These are phyloP conservation scores for Penicillium pancosmium DNA, from an alignment of 495 filamentous ascomycete genomes.

Conservation along the genomic window DNA sequence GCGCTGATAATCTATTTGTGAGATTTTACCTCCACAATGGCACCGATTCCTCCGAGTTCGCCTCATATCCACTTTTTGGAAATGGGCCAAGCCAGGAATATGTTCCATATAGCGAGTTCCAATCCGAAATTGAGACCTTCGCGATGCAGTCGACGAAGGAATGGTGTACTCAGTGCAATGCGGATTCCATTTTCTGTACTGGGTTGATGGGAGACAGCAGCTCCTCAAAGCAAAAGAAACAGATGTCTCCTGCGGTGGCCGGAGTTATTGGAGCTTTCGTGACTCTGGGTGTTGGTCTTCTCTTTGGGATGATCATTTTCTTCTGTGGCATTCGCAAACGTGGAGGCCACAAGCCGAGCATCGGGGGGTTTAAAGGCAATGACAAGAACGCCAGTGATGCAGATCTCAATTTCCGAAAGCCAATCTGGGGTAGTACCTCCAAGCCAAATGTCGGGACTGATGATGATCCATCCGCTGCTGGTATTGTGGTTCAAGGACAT, in stretches of 20 bases:
- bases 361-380: slow-evolving; percentile 53
- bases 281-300: slow-evolving; percentile 36
- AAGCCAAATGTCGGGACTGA: slow-evolving; percentile 22
- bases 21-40: slow-evolving; percentile 81
- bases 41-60: slow-evolving; percentile 56
- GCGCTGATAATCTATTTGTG: slow-evolving; percentile 62
- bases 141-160: slow-evolving; percentile 58
- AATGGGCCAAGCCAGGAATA: slow-evolving; percentile 48
- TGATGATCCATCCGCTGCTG: slow-evolving; percentile 20
- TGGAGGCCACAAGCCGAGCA: slow-evolving; percentile 24
- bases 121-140: slow-evolving; percentile 58
- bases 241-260: slow-evolving; percentile 48
- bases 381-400: slow-evolving; percentile 52
- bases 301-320: slow-evolving; percentile 37
- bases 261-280: slow-evolving; percentile 56
- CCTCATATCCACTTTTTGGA: slow-evolving; percentile 69
- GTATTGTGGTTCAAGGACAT: slow-evolving; percentile 36
- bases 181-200: slow-evolving; percentile 61
- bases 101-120: slow-evolving; percentile 67
- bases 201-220: slow-evolving; percentile 25
- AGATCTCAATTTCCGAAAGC: slow-evolving; percentile 46
- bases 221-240: slow-evolving; percentile 14
- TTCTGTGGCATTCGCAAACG: slow-evolving; percentile 43
- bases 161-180: slow-evolving; percentile 75
- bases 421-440: slow-evolving; percentile 25